Conservation (phyloP, 164 flowering plant species). For the Cinnamomum chago region DNA sequence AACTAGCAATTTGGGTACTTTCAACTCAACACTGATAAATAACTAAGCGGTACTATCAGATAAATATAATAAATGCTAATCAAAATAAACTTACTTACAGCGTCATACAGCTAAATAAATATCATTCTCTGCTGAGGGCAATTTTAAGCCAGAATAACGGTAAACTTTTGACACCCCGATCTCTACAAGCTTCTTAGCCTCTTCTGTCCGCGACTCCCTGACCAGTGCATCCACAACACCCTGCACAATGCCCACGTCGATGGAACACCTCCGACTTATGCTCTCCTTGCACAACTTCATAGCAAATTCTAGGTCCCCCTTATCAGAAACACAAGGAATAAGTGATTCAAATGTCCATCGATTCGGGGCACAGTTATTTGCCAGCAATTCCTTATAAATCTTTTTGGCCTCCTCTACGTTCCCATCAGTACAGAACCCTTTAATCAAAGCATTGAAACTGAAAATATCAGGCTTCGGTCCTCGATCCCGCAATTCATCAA, state of each 20-base stretch:
- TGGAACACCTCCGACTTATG: background rate
- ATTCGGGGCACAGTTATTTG: background rate
- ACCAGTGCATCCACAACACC: slow-evolving; percentile 11
- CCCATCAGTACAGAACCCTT: slow-evolving; percentile 9
- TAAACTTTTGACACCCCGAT: background rate
- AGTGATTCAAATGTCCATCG: slow-evolving; percentile 1
- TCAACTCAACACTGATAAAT: background rate
- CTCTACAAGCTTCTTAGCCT: slow-evolving; percentile 12
- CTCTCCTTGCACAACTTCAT: slow-evolving; percentile 3
- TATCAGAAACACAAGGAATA: slow-evolving; percentile 8
- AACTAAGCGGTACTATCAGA: background rate
- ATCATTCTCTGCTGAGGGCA: background rate
- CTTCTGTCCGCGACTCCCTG: slow-evolving; percentile 1
- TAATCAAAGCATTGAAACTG: slow-evolving; percentile 13
- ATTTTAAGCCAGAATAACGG: background rate
- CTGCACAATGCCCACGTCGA: slow-evolving; percentile 3
- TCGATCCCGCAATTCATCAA: slow-evolving; percentile 26
- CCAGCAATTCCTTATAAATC: background rate
- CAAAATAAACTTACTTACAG: background rate
- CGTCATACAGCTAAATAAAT: background rate
- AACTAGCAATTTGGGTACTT: background rate
- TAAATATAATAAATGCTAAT: background rate
- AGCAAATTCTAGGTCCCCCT: slow-evolving; percentile 7
- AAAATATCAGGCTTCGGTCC: slow-evolving; percentile 10
- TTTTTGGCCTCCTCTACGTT: slow-evolving; percentile 12